A percentile compares a stretch with the other conserved stretches of the same genome.
These are phyloP conservation scores for Ambrosia artemisiifolia DNA, from an alignment of 129 eudicot species.

Conservation along the genomic window DNA sequence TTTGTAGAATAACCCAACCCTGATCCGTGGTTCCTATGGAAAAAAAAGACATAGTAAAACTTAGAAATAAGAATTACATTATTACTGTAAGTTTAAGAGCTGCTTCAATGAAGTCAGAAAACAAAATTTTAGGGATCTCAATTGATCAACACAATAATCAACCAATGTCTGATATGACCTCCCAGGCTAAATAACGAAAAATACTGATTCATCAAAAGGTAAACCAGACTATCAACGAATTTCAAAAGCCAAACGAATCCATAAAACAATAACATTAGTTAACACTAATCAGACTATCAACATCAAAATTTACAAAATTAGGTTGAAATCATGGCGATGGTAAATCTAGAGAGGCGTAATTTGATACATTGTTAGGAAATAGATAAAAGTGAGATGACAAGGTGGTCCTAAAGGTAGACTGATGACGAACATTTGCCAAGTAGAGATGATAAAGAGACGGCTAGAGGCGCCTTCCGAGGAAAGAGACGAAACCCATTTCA, in stretches of 20 bases:
- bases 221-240: neutral
- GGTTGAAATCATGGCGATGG: neutral
- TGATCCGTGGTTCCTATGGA: too few species aligned
- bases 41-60: too few species aligned
- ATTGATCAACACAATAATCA: too few species aligned
- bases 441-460: constrained; percentile 57
- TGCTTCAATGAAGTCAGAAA: too few species aligned
- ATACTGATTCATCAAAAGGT: neutral
- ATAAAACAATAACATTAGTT: neutral
- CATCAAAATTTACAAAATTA: neutral
- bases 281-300: neutral
- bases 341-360: neutral
- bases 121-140: too few species aligned
- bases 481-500: constrained; percentile 51
- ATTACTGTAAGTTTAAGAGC: too few species aligned
- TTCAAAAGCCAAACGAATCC: neutral
- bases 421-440: constrained; percentile 48
- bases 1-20: too few species aligned
- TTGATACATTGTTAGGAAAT: too few species aligned
- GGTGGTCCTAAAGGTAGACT: neutral
- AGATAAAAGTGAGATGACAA: too few species aligned
- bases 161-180: too few species aligned
- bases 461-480: constrained; percentile 61
- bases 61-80: too few species aligned
- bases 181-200: too few species aligned